phyloP scores from a whole-genome alignment of 176 grass and related monocot genomes.

The Areca catechu region DNA sequence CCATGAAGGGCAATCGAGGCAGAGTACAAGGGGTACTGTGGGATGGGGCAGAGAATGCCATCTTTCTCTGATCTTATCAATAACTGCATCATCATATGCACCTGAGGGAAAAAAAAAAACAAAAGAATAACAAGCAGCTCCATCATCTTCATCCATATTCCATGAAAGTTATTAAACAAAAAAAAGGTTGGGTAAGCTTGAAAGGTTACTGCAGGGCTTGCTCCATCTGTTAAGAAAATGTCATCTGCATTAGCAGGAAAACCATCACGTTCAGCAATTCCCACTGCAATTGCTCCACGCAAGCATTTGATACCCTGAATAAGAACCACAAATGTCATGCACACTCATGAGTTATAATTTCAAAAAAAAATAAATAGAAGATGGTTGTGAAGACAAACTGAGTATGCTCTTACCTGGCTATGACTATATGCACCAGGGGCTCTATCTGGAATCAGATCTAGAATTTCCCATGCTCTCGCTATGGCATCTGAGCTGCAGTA shows the following conservation, averaged over 20 bases:
- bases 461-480: constrained; percentile 37
- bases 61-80: constrained; percentile 91
- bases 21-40: constrained; percentile 93
- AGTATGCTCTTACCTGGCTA: constrained; percentile 26
- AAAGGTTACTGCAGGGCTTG: constrained; percentile 42
- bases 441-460: constrained; percentile 33
- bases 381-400: too few species aligned
- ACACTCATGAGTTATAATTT: too few species aligned
- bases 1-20: constrained; percentile 93
- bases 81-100: constrained; percentile 98
- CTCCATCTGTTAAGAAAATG: constrained; percentile 74
- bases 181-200: too few species aligned
- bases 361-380: too few species aligned
- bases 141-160: not conserved
- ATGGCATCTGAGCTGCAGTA: constrained; percentile 44
- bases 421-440: constrained; percentile 48
- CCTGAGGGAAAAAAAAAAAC: constrained; percentile 30
- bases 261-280: constrained; percentile 53
- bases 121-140: too few species aligned
- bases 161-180: not conserved
- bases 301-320: constrained; percentile 44
- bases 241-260: constrained; percentile 41
- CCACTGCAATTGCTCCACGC: constrained; percentile 47
- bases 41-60: constrained; percentile 92
- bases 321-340: not conserved